Base-by-base conservation (phyloP, 2,329 filamentous ascomycete genomes). In the Fusarium concolor region DNA sequence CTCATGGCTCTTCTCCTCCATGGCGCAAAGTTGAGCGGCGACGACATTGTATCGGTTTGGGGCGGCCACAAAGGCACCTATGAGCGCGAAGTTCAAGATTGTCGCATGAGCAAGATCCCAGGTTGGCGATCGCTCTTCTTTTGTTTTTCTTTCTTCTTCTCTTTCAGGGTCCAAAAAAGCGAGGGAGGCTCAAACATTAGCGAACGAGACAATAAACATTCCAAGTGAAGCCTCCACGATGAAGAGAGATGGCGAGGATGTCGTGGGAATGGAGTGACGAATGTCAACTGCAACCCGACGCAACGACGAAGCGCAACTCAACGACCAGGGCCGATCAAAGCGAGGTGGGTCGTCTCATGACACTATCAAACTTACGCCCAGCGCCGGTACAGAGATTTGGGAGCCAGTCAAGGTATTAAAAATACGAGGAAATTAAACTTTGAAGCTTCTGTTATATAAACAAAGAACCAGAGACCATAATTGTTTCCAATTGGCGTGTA, bases 21-120 rank as follows among this genome's bases (percentile, higher is more conserved):
- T 11, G 83, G 78, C 35, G 82, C 79, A 76, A 86, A 85, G 67
- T 79, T 79, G 58, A 82, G 78, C 6, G 83, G 79, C 63, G 79
- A 81, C 47, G 84, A 83, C 84, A 86, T 86, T 41, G 31, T 51
- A 53, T 28, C 33, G 51, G 35, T 54, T 70, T 65, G 59, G 47
- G 38, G 51, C 51, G 45, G 53, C 62, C 35, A 55, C 43, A 57
- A 55, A 56, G 46, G 63, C 65, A 71, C 71, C 57, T 56, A 44
- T 59, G 51, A 62, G 62, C 42, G 49, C 61, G 49, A 33, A 33
- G 5, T 33, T 15, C 58, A 71, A 56, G 33, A 52, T 42, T 67
- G 53, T 70, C 44, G 70, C 70, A 74, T 73, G 65, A 56, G 56
- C 39, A 56, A 49, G 43, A 51, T 37, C 39, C 35, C 15, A 61